Conservation (phyloP, 2,329 filamentous ascomycete genomes). For the Fusarium penzigii region DNA sequence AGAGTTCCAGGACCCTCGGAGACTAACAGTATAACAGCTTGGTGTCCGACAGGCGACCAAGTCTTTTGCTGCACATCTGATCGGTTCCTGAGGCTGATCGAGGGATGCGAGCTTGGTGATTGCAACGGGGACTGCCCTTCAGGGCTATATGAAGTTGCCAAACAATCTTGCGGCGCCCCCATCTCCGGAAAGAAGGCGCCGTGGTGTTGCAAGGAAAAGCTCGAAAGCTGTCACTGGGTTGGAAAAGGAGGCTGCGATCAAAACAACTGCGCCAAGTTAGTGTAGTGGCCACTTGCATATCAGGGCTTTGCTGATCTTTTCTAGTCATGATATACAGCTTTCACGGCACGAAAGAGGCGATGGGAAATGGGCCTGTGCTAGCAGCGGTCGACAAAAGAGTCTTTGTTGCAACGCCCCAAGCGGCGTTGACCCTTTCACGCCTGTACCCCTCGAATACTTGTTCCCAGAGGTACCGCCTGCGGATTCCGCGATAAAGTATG, state of each 20-base stretch:
- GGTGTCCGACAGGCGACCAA: conserved; percentile 1
- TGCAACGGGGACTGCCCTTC: conserved; percentile 2
- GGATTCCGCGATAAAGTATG: neutral
- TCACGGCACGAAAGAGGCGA: conserved; percentile 20
- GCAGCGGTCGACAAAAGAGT: conserved; percentile 21
- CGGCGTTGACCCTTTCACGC: conserved; percentile 34
- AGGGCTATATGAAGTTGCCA: neutral
- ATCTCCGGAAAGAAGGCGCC: no score
- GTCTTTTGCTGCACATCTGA: conserved; percentile 1
- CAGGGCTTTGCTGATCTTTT: no score
- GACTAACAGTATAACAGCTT: conserved; percentile 7
- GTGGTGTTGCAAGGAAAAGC: conserved; percentile 5
- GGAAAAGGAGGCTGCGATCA: conserved; percentile 2
- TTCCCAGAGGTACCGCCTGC: conserved; percentile 28
- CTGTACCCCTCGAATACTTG: conserved; percentile 37
- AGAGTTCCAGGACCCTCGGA: conserved; percentile 30
- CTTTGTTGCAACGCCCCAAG: conserved; percentile 34
- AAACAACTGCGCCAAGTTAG: conserved; percentile 2
- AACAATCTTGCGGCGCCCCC: no score
- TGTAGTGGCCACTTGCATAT: no score
- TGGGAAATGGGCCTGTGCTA: conserved; percentile 23
- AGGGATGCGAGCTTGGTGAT: conserved; percentile 1
- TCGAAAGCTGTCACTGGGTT: conserved; percentile 5
- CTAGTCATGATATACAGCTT: conserved; percentile 19
- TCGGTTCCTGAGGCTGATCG: conserved; percentile 2